Percentiles rank a stretch among this genome's conserved stretches.
Evolutionary conservation across 2,329 filamentous ascomycete species (phyloP).

Genomic region (Claviceps maximensis): DNA sequence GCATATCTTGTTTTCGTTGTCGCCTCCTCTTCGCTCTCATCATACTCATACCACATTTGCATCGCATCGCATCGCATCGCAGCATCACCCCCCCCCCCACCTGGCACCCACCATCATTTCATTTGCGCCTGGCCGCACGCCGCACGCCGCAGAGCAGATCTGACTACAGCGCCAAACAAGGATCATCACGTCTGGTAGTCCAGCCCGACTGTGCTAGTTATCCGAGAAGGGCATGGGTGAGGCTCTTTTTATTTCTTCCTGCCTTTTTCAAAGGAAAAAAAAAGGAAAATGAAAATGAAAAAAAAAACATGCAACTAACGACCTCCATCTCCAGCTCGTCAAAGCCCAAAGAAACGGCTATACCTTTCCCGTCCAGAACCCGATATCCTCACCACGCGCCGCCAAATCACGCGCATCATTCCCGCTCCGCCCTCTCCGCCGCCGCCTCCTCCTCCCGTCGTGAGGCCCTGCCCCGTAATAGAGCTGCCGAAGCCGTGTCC

Average conservation of each 20-base stretch:
- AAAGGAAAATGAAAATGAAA: neutral
- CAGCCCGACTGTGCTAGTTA: neutral
- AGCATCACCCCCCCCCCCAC: neutral
- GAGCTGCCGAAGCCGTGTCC: conserved; percentile 2
- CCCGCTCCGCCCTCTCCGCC: conserved; percentile 21
- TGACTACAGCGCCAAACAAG: neutral
- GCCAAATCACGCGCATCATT: conserved; percentile 25
- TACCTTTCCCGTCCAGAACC: conserved; percentile 28
- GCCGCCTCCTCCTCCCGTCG: conserved; percentile 8
- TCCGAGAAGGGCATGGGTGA: neutral
- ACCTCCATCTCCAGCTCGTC: neutral
- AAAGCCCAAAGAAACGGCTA: conserved; percentile 27
- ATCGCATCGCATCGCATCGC: neutral
- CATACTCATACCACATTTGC: neutral
- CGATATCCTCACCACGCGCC: conserved; percentile 23
- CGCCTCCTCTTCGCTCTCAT: neutral
- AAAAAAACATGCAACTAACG: neutral
- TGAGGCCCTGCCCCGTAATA: conserved; percentile 6
- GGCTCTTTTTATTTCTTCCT: neutral
- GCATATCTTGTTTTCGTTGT: neutral
- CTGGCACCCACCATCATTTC: neutral
- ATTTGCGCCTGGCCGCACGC: neutral
- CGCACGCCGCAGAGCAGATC: too few species aligned
- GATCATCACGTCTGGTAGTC: neutral
- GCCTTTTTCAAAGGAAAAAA: neutral